Base-by-base conservation (phyloP, 805 yeast species). In the Saturnispora zaruensis region DNA sequence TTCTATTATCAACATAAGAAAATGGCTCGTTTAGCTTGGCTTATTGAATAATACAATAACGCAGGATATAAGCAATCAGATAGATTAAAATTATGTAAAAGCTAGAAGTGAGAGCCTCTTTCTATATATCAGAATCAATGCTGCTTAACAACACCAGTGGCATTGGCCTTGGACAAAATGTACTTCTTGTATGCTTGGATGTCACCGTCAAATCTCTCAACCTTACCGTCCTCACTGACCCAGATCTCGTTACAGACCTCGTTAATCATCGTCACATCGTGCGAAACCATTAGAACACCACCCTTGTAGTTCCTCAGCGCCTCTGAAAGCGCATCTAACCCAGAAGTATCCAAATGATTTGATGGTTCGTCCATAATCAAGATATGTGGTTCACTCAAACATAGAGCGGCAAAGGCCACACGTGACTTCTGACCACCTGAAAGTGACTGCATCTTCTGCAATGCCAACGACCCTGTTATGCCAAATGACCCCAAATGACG, bases 361-460 rank as follows among this genome's bases (percentile, higher is more conserved):
- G 96, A 87, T 68, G 99, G 99, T 76, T 93, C 99, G 75, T 93
- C 99, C 57, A 93, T 72, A 61, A 93, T 81, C 61, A 93, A 74
- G 41, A 93, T 81, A 66, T 93, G 99, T 18, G 99, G 99, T 55
- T 85, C 84, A 53, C 78, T 78, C 60, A 93, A 74, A 70, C 97
- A 88, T 56, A 93, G 74, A 14, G 96, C 91, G 7, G 99, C 98
- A 71, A 93, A 93, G 0, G 98, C 98, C 48, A 93, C 99, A 70
- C 99, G 81, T 25, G 97, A 89, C 67, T 93, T 93, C 65, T 93
- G 99, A 74, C 99, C 99, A 69, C 98, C 99, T 8, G 98, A 91
- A 52, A 93, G 71, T 50, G 85, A 72, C 59, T 80, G 81, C 84
- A 93, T 87, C 66, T 85, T 88, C 64, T 91, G 96, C 63, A 93